Conservation (phyloP, 805 yeast species). For the Kodamaea jinghongensis region DNA sequence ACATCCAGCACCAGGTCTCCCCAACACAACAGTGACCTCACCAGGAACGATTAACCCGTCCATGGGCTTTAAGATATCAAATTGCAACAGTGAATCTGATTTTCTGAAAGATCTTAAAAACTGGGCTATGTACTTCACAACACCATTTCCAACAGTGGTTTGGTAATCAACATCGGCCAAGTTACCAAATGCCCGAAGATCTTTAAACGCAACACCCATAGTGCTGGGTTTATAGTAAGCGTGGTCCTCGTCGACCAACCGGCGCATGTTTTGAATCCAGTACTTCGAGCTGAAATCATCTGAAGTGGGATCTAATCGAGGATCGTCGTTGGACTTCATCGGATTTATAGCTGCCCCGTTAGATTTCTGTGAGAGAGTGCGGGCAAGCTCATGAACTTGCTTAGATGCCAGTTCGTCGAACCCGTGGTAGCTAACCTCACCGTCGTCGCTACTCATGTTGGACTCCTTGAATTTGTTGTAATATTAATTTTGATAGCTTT, state of each 20-base stretch:
- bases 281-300: conserved; percentile 10
- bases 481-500: too few species aligned
- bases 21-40: conserved; percentile 66
- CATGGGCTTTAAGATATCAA: conserved; percentile 62
- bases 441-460: too few species aligned
- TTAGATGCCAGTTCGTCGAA: conserved; percentile 6
- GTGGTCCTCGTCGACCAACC: conserved; percentile 11
- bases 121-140: conserved; percentile 8
- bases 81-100: conserved; percentile 19
- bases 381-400: conserved; percentile 7
- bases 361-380: conserved; percentile 6
- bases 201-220: conserved; percentile 15
- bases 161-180: conserved; percentile 16
- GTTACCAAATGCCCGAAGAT: conserved; percentile 14
- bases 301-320: conserved; percentile 13
- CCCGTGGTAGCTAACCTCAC: conserved; percentile 1
- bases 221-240: conserved; percentile 14
- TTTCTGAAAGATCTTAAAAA: conserved; percentile 7
- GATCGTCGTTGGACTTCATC: conserved; percentile 6
- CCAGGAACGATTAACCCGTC: conserved; percentile 63
- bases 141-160: conserved; percentile 12
- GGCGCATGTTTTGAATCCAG: conserved; percentile 14
- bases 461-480: too few species aligned
- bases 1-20: conserved; percentile 84
- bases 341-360: conserved; percentile 3